A percentile compares a stretch with the other conserved stretches of the same genome.
phyloP scores from a whole-genome alignment of 148 eudicot genomes.

The Euryodendron excelsum region DNA sequence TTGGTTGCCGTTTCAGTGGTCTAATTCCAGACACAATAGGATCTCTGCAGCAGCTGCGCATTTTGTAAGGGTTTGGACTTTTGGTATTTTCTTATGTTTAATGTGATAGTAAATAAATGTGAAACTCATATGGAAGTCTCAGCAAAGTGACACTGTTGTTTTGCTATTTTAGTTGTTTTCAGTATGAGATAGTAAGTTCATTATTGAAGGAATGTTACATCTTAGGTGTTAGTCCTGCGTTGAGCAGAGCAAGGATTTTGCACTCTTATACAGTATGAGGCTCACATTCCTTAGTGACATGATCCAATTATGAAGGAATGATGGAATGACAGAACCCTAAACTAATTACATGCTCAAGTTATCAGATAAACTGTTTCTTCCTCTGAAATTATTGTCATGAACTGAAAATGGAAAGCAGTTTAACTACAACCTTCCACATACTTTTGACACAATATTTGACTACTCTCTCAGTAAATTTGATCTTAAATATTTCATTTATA shows the following conservation, averaged over 20 bases:
- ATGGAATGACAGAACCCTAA: neutral
- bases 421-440: neutral
- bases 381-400: neutral
- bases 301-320: neutral
- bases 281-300: neutral
- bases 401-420: neutral
- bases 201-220: neutral
- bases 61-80: conserved; percentile 54
- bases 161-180: neutral
- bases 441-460: neutral
- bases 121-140: neutral
- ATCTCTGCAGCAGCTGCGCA: conserved; percentile 43
- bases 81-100: neutral
- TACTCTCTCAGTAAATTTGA: neutral
- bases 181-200: neutral
- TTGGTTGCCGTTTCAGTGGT: conserved; percentile 74
- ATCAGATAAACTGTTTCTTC: neutral
- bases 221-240: too few relatives aligned
- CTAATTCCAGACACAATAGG: conserved; percentile 66
- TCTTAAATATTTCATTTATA: neutral
- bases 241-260: neutral
- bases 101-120: neutral
- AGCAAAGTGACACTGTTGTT: neutral
- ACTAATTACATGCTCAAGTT: neutral
- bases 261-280: neutral